Percentiles rank a stretch among this genome's conserved stretches.
These are phyloP conservation scores for Dillenia suffruticosa DNA, from an alignment of 164 flowering plant genomes.

Conservation along the genomic window DNA sequence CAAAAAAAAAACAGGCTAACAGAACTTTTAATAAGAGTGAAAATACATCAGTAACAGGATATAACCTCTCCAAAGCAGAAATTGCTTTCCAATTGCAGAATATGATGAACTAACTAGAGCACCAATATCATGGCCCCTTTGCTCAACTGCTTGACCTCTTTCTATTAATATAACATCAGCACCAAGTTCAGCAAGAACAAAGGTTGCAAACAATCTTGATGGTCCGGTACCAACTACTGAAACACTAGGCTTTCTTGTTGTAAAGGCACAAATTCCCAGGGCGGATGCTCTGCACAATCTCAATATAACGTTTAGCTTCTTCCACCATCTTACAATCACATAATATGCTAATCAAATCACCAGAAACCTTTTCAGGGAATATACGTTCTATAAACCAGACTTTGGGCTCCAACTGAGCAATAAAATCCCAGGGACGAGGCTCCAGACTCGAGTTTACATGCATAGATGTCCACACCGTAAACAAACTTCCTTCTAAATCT, in stretches of 20 bases:
- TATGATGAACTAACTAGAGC: constrained; percentile 81
- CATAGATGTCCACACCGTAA: constrained; percentile 91
- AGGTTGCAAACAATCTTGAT: constrained; percentile 91
- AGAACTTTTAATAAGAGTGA: constrained; percentile 6
- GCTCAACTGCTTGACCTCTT: constrained; percentile 94
- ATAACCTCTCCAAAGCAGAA: constrained; percentile 99
- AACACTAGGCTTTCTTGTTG: constrained; percentile 51
- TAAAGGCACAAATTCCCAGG: constrained; percentile 1
- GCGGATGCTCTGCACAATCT: constrained; percentile 12
- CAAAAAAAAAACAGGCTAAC: background rate
- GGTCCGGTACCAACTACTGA: constrained; percentile 97
- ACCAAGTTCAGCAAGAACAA: constrained; percentile 95
- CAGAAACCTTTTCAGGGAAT: constrained; percentile 31
- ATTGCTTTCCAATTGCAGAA: constrained; percentile 87
- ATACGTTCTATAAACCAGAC: constrained; percentile 67
- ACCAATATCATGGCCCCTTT: constrained; percentile 97
- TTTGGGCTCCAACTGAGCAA: constrained; percentile 69
- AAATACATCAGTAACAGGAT: constrained; percentile 21
- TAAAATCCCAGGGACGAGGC: constrained; percentile 84
- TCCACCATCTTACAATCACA: constrained; percentile 23
- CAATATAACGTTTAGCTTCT: constrained; percentile 16
- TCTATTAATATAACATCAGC: constrained; percentile 90
- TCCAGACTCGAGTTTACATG: constrained; percentile 52
- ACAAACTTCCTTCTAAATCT: constrained; percentile 85
- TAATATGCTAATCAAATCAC: constrained; percentile 58